phyloP scores from a whole-genome alignment of 345 rosid genomes.

The Iberis pinnata region DNA sequence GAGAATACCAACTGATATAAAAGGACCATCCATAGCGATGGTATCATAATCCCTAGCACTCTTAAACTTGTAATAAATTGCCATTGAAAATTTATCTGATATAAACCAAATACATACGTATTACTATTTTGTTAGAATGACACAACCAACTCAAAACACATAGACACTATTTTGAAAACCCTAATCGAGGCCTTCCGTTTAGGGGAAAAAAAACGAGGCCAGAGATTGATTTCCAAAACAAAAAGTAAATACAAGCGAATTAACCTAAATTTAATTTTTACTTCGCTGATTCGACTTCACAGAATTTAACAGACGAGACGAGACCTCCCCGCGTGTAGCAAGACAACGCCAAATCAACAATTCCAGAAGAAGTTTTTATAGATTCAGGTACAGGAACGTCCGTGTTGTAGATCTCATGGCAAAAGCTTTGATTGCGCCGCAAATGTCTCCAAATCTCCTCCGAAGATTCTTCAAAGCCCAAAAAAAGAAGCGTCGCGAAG shows the following conservation, averaged over 20 bases:
- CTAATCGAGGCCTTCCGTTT: constrained; percentile 33
- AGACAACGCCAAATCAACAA: constrained; percentile 15
- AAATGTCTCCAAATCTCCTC: constrained; percentile 11
- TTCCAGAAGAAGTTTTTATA: not conserved
- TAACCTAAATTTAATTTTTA: constrained; percentile 21
- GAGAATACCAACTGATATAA: constrained; percentile 91
- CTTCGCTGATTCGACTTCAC: constrained; percentile 31
- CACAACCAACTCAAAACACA: constrained; percentile 16
- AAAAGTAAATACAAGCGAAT: constrained; percentile 19
- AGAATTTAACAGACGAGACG: constrained; percentile 13
- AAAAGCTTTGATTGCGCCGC: not conserved
- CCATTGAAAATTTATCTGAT: constrained; percentile 49
- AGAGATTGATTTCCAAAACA: constrained; percentile 31
- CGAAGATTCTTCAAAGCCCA: constrained; percentile 13
- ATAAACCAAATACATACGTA: constrained; percentile 27
- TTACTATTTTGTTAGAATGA: constrained; percentile 15
- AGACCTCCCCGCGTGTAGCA: constrained; percentile 19
- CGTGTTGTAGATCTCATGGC: constrained; percentile 15
- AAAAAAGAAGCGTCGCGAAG: not conserved
- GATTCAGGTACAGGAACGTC: constrained; percentile 14
- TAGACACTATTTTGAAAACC: constrained; percentile 18
- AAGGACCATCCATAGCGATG: constrained; percentile 88
- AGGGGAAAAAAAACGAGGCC: constrained; percentile 29
- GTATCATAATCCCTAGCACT: constrained; percentile 98
- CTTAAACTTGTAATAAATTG: constrained; percentile 98